Conservation (phyloP, 257 asterid species). For the Anisodus tanguticus region DNA sequence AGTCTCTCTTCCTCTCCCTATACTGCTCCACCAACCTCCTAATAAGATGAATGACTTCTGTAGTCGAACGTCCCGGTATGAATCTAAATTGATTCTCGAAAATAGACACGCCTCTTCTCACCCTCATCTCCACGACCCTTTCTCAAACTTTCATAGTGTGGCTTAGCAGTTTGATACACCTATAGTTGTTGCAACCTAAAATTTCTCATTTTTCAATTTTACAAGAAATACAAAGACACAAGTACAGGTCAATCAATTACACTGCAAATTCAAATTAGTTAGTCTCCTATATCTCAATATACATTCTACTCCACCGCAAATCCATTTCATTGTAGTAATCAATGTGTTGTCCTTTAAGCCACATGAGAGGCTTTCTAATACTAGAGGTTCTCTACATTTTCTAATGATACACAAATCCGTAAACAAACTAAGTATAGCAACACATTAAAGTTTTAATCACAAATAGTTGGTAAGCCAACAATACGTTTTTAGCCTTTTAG, state of each 20-base stretch:
- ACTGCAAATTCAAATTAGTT: background rate
- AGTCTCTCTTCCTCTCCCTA: too few species aligned
- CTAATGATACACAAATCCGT: background rate
- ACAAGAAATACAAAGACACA: background rate
- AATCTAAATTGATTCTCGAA: too few species aligned
- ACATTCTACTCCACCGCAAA: background rate
- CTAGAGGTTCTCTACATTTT: constrained; percentile 12
- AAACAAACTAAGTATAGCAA: background rate
- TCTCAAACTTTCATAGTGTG: too few species aligned
- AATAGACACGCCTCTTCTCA: too few species aligned
- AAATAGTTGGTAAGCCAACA: background rate
- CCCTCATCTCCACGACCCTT: too few species aligned
- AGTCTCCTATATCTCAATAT: background rate
- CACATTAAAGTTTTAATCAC: background rate
- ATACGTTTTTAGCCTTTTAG: background rate
- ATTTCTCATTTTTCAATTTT: background rate
- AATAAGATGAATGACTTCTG: too few species aligned
- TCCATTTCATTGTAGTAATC: background rate
- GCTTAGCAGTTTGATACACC: too few species aligned
- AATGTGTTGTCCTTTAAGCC: background rate
- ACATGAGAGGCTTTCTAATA: background rate
- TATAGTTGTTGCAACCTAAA: too few species aligned
- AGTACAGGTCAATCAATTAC: background rate
- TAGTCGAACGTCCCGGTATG: too few species aligned
- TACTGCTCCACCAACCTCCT: too few species aligned